Evolutionary conservation across 2,329 filamentous ascomycete species (phyloP).

Genomic region (Apiospora koreana): DNA sequence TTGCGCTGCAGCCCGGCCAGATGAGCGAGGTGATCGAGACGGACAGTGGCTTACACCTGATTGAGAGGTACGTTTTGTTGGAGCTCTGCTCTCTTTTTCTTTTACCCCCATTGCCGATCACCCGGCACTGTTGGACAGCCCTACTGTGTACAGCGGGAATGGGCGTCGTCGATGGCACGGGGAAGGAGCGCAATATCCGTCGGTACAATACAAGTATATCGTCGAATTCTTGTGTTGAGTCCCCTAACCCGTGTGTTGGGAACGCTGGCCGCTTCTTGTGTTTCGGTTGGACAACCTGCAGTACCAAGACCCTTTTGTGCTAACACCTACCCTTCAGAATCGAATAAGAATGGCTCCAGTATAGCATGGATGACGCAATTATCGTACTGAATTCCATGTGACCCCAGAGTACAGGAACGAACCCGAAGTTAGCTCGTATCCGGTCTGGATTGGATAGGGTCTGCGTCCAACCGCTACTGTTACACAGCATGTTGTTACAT

Average conservation of each 20-base stretch:
- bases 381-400: not conserved
- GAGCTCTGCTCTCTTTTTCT: not conserved
- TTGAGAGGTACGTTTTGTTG: conserved; percentile 60
- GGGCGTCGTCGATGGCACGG: not conserved
- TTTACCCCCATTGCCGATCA: not conserved
- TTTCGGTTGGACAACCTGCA: not conserved
- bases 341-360: not conserved
- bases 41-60: conserved; percentile 91
- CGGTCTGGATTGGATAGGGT: not conserved
- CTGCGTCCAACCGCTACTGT: not conserved
- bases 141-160: not conserved
- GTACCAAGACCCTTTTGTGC: not conserved
- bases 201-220: not conserved
- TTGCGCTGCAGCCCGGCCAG: conserved; percentile 83
- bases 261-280: not conserved
- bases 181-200: not conserved
- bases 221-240: not conserved
- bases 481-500: not conserved
- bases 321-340: not conserved
- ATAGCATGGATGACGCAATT: not conserved
- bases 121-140: not conserved
- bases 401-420: not conserved
- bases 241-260: not conserved
- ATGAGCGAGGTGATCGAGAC: conserved; percentile 89
- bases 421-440: not conserved